phyloP scores from a whole-genome alignment of 768 basidiomycete genomes.

The Chiua virens region DNA sequence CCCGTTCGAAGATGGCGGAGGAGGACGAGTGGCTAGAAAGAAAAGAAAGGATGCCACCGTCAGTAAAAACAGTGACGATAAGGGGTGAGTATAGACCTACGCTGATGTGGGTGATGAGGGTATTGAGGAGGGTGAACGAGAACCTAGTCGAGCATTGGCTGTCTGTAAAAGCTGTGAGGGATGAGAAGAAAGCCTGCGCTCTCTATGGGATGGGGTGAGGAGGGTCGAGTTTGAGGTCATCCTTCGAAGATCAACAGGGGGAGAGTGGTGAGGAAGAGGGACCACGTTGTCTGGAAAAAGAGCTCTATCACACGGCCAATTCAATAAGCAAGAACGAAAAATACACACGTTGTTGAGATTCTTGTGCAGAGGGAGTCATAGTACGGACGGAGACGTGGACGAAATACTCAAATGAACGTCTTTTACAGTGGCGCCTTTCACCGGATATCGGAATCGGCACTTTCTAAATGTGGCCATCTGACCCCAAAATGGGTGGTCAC shows the following conservation, averaged over 20 bases:
- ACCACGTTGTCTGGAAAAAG: conserved; percentile 15
- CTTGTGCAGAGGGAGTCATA: conserved; percentile 7
- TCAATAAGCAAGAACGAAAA: neutral
- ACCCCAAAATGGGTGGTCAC: conserved; percentile 12
- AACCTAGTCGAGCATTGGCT: conserved; percentile 48
- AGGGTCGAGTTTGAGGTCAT: conserved; percentile 50
- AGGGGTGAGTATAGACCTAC: conserved; percentile 40
- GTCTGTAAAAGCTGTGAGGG: conserved; percentile 50
- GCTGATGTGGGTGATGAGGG: conserved; percentile 80
- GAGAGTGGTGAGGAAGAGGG: conserved; percentile 24
- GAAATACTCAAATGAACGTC: conserved; percentile 16
- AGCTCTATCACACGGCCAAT: neutral
- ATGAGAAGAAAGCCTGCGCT: conserved; percentile 41
- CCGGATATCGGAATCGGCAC: neutral
- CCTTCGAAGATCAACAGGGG: conserved; percentile 51
- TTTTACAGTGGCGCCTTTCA: conserved; percentile 12
- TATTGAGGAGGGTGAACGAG: conserved; percentile 70
- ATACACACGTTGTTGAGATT: conserved; percentile 19
- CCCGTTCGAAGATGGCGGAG: conserved; percentile 89
- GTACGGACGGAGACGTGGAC: conserved; percentile 12
- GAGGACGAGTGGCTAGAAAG: conserved; percentile 62
- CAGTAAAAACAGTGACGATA: conserved; percentile 4
- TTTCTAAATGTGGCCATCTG: neutral
- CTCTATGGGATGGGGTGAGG: conserved; percentile 40
- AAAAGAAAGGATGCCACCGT: neutral